These are phyloP conservation scores for Verticillium tricorpus DNA, from an alignment of 2,329 filamentous ascomycete species.

Conservation along the genomic window DNA sequence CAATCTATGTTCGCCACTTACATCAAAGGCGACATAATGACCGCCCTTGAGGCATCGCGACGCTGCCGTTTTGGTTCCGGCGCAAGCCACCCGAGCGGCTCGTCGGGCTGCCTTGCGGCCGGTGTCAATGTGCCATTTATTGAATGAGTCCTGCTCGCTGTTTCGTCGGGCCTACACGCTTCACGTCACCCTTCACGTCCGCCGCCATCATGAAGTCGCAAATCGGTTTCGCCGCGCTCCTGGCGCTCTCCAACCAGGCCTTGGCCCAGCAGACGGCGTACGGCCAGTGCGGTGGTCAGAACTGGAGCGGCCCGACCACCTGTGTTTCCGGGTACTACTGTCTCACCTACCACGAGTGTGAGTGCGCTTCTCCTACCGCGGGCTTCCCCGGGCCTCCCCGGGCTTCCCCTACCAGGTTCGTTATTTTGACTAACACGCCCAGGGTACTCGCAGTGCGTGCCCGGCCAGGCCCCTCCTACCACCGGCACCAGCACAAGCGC, in stretches of 20 bases:
- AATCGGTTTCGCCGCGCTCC: conserved; percentile 1
- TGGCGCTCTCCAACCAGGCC: conserved; percentile 1
- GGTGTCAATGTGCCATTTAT: neutral
- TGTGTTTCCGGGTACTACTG: conserved; percentile 10
- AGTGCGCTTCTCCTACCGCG: neutral
- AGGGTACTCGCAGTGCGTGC: conserved; percentile 13
- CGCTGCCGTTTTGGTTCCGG: neutral
- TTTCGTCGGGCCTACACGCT: neutral
- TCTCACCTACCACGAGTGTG: conserved; percentile 6
- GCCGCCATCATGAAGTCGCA: neutral
- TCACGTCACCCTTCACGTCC: neutral
- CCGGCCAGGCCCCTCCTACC: neutral
- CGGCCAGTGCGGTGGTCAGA: conserved; percentile 10
- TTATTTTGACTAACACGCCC: neutral
- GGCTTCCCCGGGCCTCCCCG: too few species aligned
- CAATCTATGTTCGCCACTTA: neutral
- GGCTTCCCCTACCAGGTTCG: neutral
- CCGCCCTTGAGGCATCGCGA: neutral
- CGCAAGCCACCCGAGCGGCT: neutral
- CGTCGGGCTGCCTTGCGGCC: neutral
- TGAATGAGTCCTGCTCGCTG: neutral
- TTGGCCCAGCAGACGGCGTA: conserved; percentile 7
- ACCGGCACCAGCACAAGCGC: conserved; percentile 5
- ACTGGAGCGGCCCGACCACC: conserved; percentile 8
- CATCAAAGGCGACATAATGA: neutral